These are phyloP conservation scores for Venturia effusa DNA, from an alignment of 2,329 filamentous ascomycete genomes.

Conservation along the genomic window DNA sequence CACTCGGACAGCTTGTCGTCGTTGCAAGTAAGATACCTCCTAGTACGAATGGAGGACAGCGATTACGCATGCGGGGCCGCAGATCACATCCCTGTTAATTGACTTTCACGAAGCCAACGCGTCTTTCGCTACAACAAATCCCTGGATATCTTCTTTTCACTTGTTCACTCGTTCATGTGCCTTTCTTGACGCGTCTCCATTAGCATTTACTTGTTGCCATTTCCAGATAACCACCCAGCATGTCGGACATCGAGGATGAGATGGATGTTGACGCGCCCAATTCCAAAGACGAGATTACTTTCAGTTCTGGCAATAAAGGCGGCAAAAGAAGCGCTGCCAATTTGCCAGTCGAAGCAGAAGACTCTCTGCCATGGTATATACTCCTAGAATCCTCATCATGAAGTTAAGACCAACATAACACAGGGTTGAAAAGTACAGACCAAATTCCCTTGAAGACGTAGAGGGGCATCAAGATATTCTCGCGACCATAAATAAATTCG, in stretches of 20 bases:
- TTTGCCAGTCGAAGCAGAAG: conserved; percentile 84
- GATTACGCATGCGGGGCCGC: background rate
- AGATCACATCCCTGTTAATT: background rate
- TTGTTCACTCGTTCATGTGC: background rate
- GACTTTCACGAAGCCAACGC: conserved; percentile 1
- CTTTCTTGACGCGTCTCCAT: background rate
- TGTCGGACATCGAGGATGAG: conserved; percentile 50
- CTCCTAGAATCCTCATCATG: background rate
- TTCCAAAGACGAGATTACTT: conserved; percentile 45
- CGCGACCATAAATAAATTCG: conserved; percentile 93
- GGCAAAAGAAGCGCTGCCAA: conserved; percentile 90
- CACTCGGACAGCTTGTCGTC: background rate
- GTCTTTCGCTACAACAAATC: conserved; percentile 12
- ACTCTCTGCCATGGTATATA: conserved; percentile 78
- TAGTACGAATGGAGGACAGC: background rate
- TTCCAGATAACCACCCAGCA: conserved; percentile 18
- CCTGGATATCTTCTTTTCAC: background rate
- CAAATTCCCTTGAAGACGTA: conserved; percentile 78
- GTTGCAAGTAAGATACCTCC: too few relatives aligned
- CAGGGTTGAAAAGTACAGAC: conserved; percentile 96
- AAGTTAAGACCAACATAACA: conserved; percentile 10
- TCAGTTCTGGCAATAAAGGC: conserved; percentile 60
- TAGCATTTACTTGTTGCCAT: background rate
- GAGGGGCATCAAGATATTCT: conserved; percentile 96
- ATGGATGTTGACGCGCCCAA: conserved; percentile 56